Evolutionary conservation across 768 basidiomycete species (phyloP).

Genomic region (Leucogyrophana mollusca): DNA sequence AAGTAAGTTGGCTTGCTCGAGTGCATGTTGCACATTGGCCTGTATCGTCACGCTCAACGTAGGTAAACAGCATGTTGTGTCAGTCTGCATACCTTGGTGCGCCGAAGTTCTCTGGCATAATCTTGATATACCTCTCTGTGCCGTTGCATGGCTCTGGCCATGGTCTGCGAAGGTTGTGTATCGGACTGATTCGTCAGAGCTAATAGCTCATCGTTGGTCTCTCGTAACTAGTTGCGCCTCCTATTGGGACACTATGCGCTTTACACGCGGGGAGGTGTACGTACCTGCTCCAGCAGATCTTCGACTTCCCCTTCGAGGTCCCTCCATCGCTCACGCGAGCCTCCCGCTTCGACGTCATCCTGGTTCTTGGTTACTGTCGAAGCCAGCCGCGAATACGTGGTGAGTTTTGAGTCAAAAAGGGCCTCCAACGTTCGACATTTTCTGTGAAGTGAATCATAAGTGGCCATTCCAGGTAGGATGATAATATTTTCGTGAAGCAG

Average conservation of each 20-base stretch:
- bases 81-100: conserved; percentile 68
- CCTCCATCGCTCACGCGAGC: conserved; percentile 70
- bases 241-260: conserved; percentile 1
- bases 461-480: conserved; percentile 67
- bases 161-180: conserved; percentile 71
- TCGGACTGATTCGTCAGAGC: conserved; percentile 66
- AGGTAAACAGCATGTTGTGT: not conserved
- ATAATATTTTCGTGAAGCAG: no score
- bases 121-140: conserved; percentile 91
- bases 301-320: conserved; percentile 87
- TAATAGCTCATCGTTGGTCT: conserved; percentile 81
- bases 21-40: conserved; percentile 78
- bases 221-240: conserved; percentile 59
- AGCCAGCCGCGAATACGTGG: conserved; percentile 85
- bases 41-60: conserved; percentile 23
- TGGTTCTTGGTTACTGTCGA: conserved; percentile 55
- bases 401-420: conserved; percentile 87
- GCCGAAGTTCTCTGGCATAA: conserved; percentile 76
- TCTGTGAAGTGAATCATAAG: conserved; percentile 85
- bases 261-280: conserved; percentile 14
- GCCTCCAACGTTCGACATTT: conserved; percentile 94
- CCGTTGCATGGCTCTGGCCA: conserved; percentile 86
- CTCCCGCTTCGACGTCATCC: conserved; percentile 65
- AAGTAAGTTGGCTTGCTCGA: conserved; percentile 86
- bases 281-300: conserved; percentile 82